Conservation (phyloP, 2,329 filamentous ascomycete species). For the Plectosphaerella plurivora region DNA sequence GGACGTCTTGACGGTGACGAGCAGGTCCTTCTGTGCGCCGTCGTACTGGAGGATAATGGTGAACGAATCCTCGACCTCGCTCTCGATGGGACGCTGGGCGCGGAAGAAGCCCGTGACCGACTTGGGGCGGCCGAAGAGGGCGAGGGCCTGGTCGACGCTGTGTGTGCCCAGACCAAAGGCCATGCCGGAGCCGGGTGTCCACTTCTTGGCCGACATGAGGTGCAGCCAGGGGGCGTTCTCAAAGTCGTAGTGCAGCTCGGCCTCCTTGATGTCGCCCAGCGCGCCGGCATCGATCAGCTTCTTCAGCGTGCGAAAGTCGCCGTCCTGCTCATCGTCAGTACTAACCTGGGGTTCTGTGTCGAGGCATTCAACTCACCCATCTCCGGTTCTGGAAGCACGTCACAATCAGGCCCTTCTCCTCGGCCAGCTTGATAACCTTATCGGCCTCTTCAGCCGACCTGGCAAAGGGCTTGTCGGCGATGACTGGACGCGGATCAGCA, state of each 20-base stretch:
- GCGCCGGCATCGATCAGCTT: conserved; percentile 48
- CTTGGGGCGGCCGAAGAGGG: conserved; percentile 52
- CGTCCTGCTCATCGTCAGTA: conserved; percentile 30
- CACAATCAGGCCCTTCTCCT: conserved; percentile 39
- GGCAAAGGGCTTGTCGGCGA: conserved; percentile 65
- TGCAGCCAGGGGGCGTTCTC: conserved; percentile 34
- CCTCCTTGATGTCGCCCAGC: conserved; percentile 59
- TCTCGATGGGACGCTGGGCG: conserved; percentile 42
- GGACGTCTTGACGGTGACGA: conserved; percentile 57
- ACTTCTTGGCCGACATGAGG: conserved; percentile 23
- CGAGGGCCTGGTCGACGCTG: conserved; percentile 56
- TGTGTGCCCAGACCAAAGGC: conserved; percentile 48
- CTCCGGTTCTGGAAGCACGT: conserved; percentile 44
- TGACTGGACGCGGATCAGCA: conserved; percentile 28
- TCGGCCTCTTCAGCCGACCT: conserved; percentile 53
- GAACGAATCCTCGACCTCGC: conserved; percentile 37
- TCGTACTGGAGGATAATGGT: conserved; percentile 58
- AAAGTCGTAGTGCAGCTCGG: conserved; percentile 62
- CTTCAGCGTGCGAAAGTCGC: conserved; percentile 57
- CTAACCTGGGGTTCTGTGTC: not conserved
- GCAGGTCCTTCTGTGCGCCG: conserved; percentile 32
- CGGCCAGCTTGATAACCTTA: conserved; percentile 44
- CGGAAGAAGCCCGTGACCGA: conserved; percentile 53
- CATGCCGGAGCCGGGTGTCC: conserved; percentile 33
- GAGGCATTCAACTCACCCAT: conserved; percentile 1